Conservation (phyloP, 1,284 basidiomycete genomes). For the Sanghuangporus weigelae region DNA sequence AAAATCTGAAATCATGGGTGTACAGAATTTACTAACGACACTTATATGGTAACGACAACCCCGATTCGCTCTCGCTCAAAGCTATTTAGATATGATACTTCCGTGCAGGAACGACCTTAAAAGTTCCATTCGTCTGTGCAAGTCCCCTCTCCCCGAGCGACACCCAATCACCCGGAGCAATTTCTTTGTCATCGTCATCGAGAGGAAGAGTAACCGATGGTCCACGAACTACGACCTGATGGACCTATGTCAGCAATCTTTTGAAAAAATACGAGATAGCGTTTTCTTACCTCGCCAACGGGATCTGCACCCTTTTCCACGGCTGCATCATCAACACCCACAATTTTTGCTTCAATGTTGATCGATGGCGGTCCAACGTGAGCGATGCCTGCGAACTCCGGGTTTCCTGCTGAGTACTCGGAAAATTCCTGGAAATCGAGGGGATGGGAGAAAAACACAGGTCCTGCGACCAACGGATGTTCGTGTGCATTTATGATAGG, state of each 20-base stretch:
- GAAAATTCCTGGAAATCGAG: slow-evolving; percentile 71
- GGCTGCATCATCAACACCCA: slow-evolving; percentile 52
- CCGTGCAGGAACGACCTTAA: slow-evolving; percentile 32
- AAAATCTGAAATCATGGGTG: too few species aligned
- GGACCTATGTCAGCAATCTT: slow-evolving; percentile 25
- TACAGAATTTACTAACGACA: neutral
- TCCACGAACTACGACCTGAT: slow-evolving; percentile 33
- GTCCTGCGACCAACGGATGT: slow-evolving; percentile 59
- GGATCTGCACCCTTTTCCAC: slow-evolving; percentile 61
- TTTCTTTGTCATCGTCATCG: slow-evolving; percentile 34
- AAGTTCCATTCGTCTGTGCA: slow-evolving; percentile 60
- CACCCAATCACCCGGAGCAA: slow-evolving; percentile 46
- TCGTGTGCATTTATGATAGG: slow-evolving; percentile 59
- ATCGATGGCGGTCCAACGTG: slow-evolving; percentile 69
- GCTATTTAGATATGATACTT: neutral
- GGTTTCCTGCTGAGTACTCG: slow-evolving; percentile 20
- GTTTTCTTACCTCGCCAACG: slow-evolving; percentile 38
- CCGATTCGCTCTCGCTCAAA: neutral
- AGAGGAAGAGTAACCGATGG: slow-evolving; percentile 49
- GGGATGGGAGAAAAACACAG: slow-evolving; percentile 67
- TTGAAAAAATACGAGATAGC: slow-evolving; percentile 34
- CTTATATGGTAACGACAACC: neutral
- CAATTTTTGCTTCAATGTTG: slow-evolving; percentile 69
- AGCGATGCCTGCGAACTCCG: slow-evolving; percentile 34
- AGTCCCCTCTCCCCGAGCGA: slow-evolving; percentile 39